phyloP scores from a whole-genome alignment of 2,329 filamentous ascomycete species.

The Endoconidiophora laricicola region DNA sequence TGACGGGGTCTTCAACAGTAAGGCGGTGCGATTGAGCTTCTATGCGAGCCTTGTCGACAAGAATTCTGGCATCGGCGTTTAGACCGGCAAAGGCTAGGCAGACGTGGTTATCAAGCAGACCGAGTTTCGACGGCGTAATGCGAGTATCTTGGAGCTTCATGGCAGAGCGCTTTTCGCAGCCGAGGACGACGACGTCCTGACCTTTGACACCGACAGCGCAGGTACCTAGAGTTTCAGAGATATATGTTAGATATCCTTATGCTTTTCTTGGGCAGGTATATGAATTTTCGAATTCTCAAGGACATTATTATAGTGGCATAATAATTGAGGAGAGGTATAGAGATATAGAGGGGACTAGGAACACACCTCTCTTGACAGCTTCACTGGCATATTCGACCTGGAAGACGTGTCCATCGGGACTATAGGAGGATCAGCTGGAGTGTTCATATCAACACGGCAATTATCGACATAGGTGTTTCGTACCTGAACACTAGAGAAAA shows the following conservation, averaged over 20 bases:
- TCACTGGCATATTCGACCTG: constrained; percentile 99
- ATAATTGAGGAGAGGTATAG: too few species aligned
- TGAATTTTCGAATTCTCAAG: too few species aligned
- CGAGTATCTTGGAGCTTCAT: constrained; percentile 99
- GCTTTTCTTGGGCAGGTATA: constrained; percentile 3
- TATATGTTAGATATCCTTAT: constrained; percentile 11
- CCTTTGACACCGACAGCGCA: constrained; percentile 98
- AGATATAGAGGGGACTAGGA: constrained; percentile 1
- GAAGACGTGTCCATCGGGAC: constrained; percentile 98
- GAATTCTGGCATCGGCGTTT: constrained; percentile 93
- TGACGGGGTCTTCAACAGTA: constrained; percentile 92
- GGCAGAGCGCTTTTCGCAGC: constrained; percentile 95
- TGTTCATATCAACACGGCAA: too few species aligned
- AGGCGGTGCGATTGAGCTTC: constrained; percentile 95
- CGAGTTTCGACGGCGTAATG: constrained; percentile 98
- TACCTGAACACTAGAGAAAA: constrained; percentile 63
- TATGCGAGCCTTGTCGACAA: constrained; percentile 93
- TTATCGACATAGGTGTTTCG: constrained; percentile 87
- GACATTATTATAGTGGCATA: background rate
- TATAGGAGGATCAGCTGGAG: constrained; percentile 33
- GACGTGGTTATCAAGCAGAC: constrained; percentile 86
- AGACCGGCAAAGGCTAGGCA: constrained; percentile 93
- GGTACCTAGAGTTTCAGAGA: constrained; percentile 44
- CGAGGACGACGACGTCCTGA: constrained; percentile 83
- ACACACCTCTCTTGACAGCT: constrained; percentile 86